Conservation (phyloP, 1,139 yeast species). For the Blastobotrys elegans region DNA sequence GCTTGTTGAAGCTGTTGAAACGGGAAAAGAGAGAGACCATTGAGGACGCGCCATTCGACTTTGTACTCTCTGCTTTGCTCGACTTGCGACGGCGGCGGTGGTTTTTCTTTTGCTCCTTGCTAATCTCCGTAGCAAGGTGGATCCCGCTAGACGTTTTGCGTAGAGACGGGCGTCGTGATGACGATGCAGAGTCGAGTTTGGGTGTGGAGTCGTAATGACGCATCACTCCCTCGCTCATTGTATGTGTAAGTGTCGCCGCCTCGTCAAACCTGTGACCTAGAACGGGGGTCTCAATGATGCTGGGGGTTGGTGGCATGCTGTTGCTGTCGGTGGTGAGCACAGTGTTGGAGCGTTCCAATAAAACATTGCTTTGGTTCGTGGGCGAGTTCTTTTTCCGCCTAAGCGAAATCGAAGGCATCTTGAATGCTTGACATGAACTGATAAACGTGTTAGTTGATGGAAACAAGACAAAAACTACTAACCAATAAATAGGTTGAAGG, state of each 20-base stretch:
- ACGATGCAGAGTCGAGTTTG: too few species aligned
- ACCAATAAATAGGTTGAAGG: too few species aligned
- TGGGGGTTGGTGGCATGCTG: slow-evolving; percentile 2
- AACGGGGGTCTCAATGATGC: slow-evolving; percentile 2
- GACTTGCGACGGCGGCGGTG: slow-evolving; percentile 4
- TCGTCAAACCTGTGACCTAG: background rate
- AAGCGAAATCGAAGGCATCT: slow-evolving; percentile 20
- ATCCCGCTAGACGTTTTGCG: slow-evolving; percentile 8
- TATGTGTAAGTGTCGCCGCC: background rate
- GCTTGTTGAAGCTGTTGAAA: slow-evolving; percentile 1
- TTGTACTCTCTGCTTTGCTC: slow-evolving; percentile 9
- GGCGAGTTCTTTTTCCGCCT: slow-evolving; percentile 17
- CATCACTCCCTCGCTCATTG: background rate
- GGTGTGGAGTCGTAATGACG: too few species aligned
- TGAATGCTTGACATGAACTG: slow-evolving; percentile 3
- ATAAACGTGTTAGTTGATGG: too few species aligned
- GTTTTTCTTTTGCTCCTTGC: slow-evolving; percentile 7
- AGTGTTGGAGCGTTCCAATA: background rate
- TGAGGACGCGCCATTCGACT: slow-evolving; percentile 1
- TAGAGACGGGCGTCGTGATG: too few species aligned
- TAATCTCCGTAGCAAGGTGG: slow-evolving; percentile 4
- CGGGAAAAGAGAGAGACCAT: slow-evolving; percentile 8
- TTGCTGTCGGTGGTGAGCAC: background rate
- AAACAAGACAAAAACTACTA: too few species aligned
- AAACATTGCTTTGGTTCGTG: background rate